Conservation (phyloP, 495 filamentous ascomycete species). For the Aspergillus cristatus region DNA sequence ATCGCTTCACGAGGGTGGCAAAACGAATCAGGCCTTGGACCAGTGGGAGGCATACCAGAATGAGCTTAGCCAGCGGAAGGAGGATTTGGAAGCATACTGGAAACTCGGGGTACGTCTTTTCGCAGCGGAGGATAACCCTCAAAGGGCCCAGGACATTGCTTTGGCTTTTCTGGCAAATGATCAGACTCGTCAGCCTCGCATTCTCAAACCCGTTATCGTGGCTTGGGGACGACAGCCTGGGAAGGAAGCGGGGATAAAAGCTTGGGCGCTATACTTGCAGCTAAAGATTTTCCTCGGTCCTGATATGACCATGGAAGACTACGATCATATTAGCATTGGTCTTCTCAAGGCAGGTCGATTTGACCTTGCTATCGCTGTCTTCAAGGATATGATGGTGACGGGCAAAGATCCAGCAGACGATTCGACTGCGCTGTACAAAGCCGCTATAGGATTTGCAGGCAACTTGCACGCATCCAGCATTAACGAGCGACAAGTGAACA, state of each 20-base stretch:
- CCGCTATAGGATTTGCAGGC: slow-evolving; percentile 32
- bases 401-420: slow-evolving; percentile 40
- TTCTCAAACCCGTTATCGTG: slow-evolving; percentile 57
- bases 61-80: slow-evolving; percentile 42
- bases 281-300: slow-evolving; percentile 50
- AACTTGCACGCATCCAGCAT: slow-evolving; percentile 40
- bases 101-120: slow-evolving; percentile 62
- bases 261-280: slow-evolving; percentile 59
- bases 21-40: slow-evolving; percentile 49
- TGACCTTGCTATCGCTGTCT: slow-evolving; percentile 59
- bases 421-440: slow-evolving; percentile 40
- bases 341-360: slow-evolving; percentile 50
- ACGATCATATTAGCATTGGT: slow-evolving; percentile 55
- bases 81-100: slow-evolving; percentile 49
- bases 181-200: slow-evolving; percentile 42
- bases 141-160: slow-evolving; percentile 55
- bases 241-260: slow-evolving; percentile 39
- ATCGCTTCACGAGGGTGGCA: slow-evolving; percentile 51
- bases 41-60: slow-evolving; percentile 53
- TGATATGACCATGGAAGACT: slow-evolving; percentile 63
- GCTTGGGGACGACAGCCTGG: slow-evolving; percentile 27
- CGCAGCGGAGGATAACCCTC: slow-evolving; percentile 46
- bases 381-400: slow-evolving; percentile 79
- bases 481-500: slow-evolving; percentile 38
- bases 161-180: slow-evolving; percentile 46